Evolutionary conservation across 2,329 filamentous ascomycete genomes (phyloP).

Genomic region (Plectosphaerella cucumerina): DNA sequence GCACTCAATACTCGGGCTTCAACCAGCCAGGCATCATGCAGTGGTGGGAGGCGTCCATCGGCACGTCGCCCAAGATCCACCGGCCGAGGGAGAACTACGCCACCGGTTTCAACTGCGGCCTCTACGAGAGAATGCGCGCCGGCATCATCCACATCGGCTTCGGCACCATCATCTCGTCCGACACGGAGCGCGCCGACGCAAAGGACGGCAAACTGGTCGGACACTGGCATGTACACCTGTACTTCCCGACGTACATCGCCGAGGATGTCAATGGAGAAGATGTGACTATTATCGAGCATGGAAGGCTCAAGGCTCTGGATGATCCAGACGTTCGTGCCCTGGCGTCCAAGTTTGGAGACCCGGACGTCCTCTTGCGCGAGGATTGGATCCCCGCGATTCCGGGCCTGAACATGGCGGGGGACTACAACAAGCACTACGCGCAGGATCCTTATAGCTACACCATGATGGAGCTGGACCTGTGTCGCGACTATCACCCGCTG

Average conservation of each 20-base stretch:
- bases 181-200: slow-evolving; percentile 2
- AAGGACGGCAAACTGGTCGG: slow-evolving; percentile 1
- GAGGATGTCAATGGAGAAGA: slow-evolving; percentile 3
- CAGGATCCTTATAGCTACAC: slow-evolving; percentile 3
- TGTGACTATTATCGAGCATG: slow-evolving; percentile 2
- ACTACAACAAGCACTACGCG: slow-evolving; percentile 3
- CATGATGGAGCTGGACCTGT: slow-evolving; percentile 4
- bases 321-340: slow-evolving; percentile 1
- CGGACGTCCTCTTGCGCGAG: background rate
- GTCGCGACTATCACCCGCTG: slow-evolving; percentile 1
- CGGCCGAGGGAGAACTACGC: slow-evolving; percentile 1
- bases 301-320: slow-evolving; percentile 2
- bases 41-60: slow-evolving; percentile 4
- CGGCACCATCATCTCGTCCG: slow-evolving; percentile 4
- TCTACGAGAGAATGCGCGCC: slow-evolving; percentile 1
- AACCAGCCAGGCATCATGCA: slow-evolving; percentile 2
- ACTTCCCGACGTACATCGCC: slow-evolving; percentile 3
- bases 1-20: slow-evolving; percentile 2
- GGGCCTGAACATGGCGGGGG: slow-evolving; percentile 3
- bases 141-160: slow-evolving; percentile 4
- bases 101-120: slow-evolving; percentile 3
- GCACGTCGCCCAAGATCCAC: slow-evolving; percentile 3
- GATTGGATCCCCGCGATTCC: slow-evolving; percentile 3
- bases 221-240: slow-evolving; percentile 3
- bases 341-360: slow-evolving; percentile 1